phyloP scores from a whole-genome alignment of 257 asterid genomes.

The Solanum paucissectum region DNA sequence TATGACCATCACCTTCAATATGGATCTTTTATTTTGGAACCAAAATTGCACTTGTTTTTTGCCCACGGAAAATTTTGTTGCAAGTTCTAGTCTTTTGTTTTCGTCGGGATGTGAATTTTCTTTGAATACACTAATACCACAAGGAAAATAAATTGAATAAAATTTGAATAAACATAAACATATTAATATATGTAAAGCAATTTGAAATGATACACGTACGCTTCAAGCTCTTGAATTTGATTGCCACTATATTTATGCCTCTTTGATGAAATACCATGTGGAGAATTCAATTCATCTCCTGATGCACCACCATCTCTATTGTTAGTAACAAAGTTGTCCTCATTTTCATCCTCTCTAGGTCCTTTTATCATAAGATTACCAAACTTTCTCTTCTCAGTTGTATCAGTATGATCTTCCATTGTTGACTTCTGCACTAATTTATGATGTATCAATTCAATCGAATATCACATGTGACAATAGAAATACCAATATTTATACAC shows the following conservation, averaged over 20 bases:
- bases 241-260: slow-evolving; percentile 35
- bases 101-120: slow-evolving; percentile 71
- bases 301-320: slow-evolving; percentile 43
- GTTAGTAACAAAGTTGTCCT: slow-evolving; percentile 9
- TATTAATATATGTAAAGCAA: neutral
- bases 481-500: too few relatives aligned
- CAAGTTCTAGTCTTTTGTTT: slow-evolving; percentile 58
- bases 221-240: slow-evolving; percentile 80
- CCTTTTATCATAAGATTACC: too few relatives aligned
- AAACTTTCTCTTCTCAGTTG: too few relatives aligned
- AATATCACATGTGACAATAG: neutral
- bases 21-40: neutral
- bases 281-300: slow-evolving; percentile 40
- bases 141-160: neutral
- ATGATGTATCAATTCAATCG: neutral
- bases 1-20: neutral
- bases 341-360: too few relatives aligned
- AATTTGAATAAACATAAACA: neutral
- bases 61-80: slow-evolving; percentile 24
- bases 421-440: neutral
- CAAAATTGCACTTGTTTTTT: neutral
- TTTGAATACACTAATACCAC: slow-evolving; percentile 44
- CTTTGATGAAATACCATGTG: slow-evolving; percentile 18
- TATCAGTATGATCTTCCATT: slow-evolving; percentile 14
- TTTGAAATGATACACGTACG: slow-evolving; percentile 15